phyloP scores from a whole-genome alignment of 2,329 filamentous ascomycete genomes.

The Claviceps sp. region DNA sequence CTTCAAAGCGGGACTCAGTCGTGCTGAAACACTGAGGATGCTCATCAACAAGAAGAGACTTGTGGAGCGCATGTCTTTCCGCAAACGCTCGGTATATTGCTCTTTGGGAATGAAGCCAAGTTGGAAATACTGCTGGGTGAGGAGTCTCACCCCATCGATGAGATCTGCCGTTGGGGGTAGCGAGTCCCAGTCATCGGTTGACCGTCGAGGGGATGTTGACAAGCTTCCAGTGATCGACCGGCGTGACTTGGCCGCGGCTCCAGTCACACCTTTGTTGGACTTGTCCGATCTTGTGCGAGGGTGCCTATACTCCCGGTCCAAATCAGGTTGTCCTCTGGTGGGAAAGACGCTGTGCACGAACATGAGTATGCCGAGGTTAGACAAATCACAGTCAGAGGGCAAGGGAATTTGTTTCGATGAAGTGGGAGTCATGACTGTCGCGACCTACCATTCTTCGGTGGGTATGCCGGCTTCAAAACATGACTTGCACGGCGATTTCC shows the following conservation, averaged over 20 bases:
- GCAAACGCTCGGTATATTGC: constrained; percentile 33
- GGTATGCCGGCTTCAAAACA: constrained; percentile 36
- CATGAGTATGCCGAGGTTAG: not conserved
- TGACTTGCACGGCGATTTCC: constrained; percentile 34
- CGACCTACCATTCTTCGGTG: constrained; percentile 34
- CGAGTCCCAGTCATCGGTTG: constrained; percentile 32
- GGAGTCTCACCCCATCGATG: constrained; percentile 38
- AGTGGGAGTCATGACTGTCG: not conserved
- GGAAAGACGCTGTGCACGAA: constrained; percentile 32
- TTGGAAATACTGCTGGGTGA: constrained; percentile 44
- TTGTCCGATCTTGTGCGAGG: constrained; percentile 37
- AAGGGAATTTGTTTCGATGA: not conserved
- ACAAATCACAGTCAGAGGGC: not conserved
- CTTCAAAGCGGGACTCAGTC: constrained; percentile 36
- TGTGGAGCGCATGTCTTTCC: constrained; percentile 31
- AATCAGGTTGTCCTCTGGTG: constrained; percentile 36
- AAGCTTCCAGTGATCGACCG: constrained; percentile 20
- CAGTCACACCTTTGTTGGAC: constrained; percentile 24
- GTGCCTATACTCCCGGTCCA: constrained; percentile 43
- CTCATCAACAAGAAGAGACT: constrained; percentile 41
- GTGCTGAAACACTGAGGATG: constrained; percentile 42
- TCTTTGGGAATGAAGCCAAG: constrained; percentile 45
- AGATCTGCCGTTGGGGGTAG: constrained; percentile 36
- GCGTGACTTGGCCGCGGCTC: constrained; percentile 23
- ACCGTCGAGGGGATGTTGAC: constrained; percentile 9